phyloP scores from a whole-genome alignment of 371 early-diverging fungal genomes.

The Actinomortierella wolfii region DNA sequence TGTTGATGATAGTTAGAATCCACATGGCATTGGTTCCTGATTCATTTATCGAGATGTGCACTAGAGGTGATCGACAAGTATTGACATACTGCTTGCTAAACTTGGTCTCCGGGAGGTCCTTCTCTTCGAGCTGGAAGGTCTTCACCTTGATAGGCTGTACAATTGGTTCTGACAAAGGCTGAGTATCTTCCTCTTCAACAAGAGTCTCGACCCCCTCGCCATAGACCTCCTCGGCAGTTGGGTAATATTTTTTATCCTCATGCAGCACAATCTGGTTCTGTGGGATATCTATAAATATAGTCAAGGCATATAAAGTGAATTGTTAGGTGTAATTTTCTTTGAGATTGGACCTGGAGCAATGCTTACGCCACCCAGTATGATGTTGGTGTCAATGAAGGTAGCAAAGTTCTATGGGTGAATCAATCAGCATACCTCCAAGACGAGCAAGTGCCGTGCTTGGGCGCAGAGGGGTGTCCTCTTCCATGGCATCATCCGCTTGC shows the following conservation, averaged over 20 bases:
- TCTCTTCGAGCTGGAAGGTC: slow-evolving; percentile 85
- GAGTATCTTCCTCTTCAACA: slow-evolving; percentile 98
- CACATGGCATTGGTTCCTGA: no score
- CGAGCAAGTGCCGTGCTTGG: slow-evolving; percentile 45
- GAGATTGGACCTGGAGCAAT: background rate
- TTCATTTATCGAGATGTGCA: no score
- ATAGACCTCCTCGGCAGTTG: slow-evolving; percentile 96
- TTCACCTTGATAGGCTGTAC: slow-evolving; percentile 88
- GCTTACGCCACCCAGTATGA: background rate
- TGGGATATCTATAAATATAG: slow-evolving; percentile 56
- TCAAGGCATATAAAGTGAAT: slow-evolving; percentile 19
- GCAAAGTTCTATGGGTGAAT: background rate
- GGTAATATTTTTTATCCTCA: slow-evolving; percentile 98
- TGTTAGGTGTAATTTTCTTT: slow-evolving; percentile 9
- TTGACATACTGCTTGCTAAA: slow-evolving; percentile 85
- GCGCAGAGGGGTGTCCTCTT: slow-evolving; percentile 21
- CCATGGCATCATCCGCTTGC: slow-evolving; percentile 48
- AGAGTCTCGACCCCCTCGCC: slow-evolving; percentile 94
- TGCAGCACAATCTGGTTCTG: slow-evolving; percentile 88
- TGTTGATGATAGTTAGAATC: no score
- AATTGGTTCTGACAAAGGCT: slow-evolving; percentile 94
- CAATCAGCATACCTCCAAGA: slow-evolving; percentile 43
- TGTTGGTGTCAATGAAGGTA: background rate
- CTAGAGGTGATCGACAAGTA: no score
- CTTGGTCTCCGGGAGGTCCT: slow-evolving; percentile 80